A percentile compares a stretch with the other conserved stretches of the same genome.
Evolutionary conservation across 345 rosid species (phyloP).

Genomic region (Arabis hirsuta): DNA sequence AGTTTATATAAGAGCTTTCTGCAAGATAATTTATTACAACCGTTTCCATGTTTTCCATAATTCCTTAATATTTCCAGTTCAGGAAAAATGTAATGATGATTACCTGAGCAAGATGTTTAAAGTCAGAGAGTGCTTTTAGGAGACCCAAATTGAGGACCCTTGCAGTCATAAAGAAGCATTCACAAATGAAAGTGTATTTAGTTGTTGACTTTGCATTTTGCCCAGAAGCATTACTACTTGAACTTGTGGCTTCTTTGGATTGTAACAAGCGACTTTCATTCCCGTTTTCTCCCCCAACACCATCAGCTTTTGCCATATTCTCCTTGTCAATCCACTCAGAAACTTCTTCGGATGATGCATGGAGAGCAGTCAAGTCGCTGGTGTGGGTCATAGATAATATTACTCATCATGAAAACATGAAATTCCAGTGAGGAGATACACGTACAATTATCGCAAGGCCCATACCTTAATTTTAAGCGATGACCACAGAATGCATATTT

Average conservation of each 20-base stretch:
- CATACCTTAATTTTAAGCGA: conserved; percentile 84
- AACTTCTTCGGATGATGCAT: conserved; percentile 95
- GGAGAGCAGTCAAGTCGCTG: conserved; percentile 87
- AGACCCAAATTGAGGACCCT: conserved; percentile 96
- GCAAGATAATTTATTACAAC: neutral
- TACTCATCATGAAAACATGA: conserved; percentile 11
- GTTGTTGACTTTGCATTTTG: conserved; percentile 46
- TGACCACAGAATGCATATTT: conserved; percentile 69
- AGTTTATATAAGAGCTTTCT: conserved; percentile 7
- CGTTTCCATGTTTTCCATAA: conserved; percentile 10
- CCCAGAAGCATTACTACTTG: conserved; percentile 52
- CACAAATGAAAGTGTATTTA: conserved; percentile 80
- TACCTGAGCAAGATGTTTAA: conserved; percentile 98
- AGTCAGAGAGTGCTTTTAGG: conserved; percentile 94
- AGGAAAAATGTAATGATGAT: conserved; percentile 5
- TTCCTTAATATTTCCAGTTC: conserved; percentile 8
- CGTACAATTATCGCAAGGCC: conserved; percentile 9
- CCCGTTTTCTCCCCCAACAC: conserved; percentile 45
- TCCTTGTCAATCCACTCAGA: conserved; percentile 72
- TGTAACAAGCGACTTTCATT: conserved; percentile 63
- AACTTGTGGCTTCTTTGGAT: conserved; percentile 81
- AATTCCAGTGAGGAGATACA: conserved; percentile 6
- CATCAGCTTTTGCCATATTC: conserved; percentile 42
- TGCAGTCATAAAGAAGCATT: conserved; percentile 99
- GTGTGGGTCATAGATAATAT: conserved; percentile 31